Base-by-base conservation (phyloP, 805 yeast genomes). In the Metschnikowia cerradonensis region DNA sequence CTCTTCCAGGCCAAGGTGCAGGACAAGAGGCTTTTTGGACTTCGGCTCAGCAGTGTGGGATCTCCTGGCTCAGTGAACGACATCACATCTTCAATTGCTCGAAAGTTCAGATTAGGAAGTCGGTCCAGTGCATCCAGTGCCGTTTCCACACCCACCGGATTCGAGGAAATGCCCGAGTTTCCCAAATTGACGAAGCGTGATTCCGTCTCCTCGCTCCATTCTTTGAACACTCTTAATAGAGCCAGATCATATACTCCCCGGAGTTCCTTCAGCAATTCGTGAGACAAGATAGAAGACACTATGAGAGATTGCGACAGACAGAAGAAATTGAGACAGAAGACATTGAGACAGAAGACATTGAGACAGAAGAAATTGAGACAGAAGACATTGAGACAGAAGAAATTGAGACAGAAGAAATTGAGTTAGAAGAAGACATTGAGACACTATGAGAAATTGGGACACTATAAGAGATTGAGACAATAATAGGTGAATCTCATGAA, bases 11-110 rank as follows among this genome's bases (percentile, higher is more conserved):
- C 83, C 8, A 64, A 66, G 35, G 47, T 52, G 14, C 45, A 54
- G 0, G 57, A 48, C 34, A 68, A 61, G 3, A 62, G 65, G 1
- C 49, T 62, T 15, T 52, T 60, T 23, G 59, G 58, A 15, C 44
- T 54, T 44, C 48, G 49, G 6, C 48, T 56, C 15, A 49, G 54
- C 6, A 49, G 53, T 5, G 52, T 36, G 13, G 47, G 51, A 3
- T 49, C 42, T 45, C 45, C 52, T 3, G 45, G 57, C 1, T 41
- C 53, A 15, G 58, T 57, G n/a, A 48, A 52, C 17, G 83, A 79
- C 52, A 70, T 77, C 43, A 79, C 84, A 0, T 75, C 75, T 50
- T 66, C 72, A 11, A 60, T 84, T 50, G 72, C 79, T 7, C 73
- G 78, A 52, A 78, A 77, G 48, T 67, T 77, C 51, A 65, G 77